These are phyloP conservation scores for Sarocladium strictum DNA, from an alignment of 2,329 filamentous ascomycete species.

Conservation along the genomic window DNA sequence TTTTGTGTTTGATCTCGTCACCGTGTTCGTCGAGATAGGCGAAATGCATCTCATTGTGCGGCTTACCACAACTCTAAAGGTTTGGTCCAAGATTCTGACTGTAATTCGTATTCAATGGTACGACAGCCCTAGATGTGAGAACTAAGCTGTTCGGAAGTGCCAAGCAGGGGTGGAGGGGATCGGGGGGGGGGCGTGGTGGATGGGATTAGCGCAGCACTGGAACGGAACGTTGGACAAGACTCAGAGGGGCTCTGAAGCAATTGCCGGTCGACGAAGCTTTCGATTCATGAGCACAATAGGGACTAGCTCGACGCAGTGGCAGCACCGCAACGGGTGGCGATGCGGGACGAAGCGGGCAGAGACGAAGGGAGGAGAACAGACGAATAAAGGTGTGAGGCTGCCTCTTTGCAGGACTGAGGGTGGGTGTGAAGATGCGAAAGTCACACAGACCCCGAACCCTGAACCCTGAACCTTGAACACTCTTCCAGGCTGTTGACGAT, in stretches of 20 bases:
- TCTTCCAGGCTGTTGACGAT: too few species aligned
- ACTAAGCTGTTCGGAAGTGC: not conserved
- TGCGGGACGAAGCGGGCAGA: slow-evolving; percentile 6
- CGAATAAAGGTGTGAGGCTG: slow-evolving; percentile 3
- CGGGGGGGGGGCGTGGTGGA: not conserved
- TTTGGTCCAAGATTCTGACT: not conserved
- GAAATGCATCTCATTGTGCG: too few species aligned
- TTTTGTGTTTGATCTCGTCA: not conserved
- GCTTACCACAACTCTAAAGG: not conserved
- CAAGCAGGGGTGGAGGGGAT: not conserved
- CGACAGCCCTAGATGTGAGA: not conserved
- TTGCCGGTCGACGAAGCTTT: not conserved
- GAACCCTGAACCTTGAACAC: too few species aligned
- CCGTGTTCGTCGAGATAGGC: too few species aligned
- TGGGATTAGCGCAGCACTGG: not conserved
- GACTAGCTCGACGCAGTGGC: not conserved
- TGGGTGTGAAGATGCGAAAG: not conserved
- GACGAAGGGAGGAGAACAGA: not conserved
- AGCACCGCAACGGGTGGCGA: not conserved
- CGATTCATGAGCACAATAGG: not conserved
- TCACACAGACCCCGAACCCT: not conserved
- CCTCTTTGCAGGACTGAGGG: not conserved
- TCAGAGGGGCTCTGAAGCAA: not conserved
- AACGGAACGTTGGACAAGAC: not conserved
- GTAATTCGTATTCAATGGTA: not conserved